A percentile compares a stretch with the other conserved stretches of the same genome.
These are phyloP conservation scores for Emericellopsis cladophorae DNA, from an alignment of 2,329 filamentous ascomycete species.

Conservation along the genomic window DNA sequence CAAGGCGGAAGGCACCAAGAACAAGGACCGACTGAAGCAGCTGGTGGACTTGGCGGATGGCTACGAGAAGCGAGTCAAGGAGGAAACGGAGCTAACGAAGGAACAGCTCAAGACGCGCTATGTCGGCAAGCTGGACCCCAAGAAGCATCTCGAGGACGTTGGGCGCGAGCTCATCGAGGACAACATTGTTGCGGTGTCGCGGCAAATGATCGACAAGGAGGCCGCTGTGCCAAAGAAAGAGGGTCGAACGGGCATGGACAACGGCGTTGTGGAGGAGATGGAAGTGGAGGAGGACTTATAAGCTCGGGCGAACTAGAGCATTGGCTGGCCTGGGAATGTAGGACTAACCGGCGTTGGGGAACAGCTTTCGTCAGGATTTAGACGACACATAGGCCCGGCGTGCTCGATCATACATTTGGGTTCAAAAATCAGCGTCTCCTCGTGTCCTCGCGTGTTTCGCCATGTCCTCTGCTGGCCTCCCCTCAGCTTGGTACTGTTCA, in stretches of 20 bases:
- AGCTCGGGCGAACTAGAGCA: slow-evolving; percentile 1
- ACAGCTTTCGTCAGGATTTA: too few relatives aligned
- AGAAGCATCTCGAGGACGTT: slow-evolving; percentile 97
- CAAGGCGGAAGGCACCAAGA: slow-evolving; percentile 67
- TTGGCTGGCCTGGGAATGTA: slow-evolving; percentile 2
- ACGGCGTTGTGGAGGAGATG: slow-evolving; percentile 39
- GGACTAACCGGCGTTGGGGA: background rate
- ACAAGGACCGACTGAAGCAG: slow-evolving; percentile 77
- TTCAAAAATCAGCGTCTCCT: too few relatives aligned
- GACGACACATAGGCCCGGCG: too few relatives aligned
- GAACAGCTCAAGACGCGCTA: slow-evolving; percentile 98
- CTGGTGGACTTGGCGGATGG: slow-evolving; percentile 85
- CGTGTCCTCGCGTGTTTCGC: too few relatives aligned
- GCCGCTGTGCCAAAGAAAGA: slow-evolving; percentile 77
- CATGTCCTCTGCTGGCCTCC: too few relatives aligned
- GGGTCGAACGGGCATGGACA: slow-evolving; percentile 29
- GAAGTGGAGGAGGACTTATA: slow-evolving; percentile 52
- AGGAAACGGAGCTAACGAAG: slow-evolving; percentile 93
- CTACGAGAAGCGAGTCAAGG: slow-evolving; percentile 97
- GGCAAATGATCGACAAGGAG: slow-evolving; percentile 99
- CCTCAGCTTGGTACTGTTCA: too few relatives aligned
- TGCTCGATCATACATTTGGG: too few relatives aligned
- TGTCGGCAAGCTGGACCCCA: slow-evolving; percentile 95
- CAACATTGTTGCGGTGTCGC: slow-evolving; percentile 96
- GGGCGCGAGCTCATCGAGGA: slow-evolving; percentile 96